phyloP scores from a whole-genome alignment of 2,329 filamentous ascomycete genomes.

The Metarhizium humberi region DNA sequence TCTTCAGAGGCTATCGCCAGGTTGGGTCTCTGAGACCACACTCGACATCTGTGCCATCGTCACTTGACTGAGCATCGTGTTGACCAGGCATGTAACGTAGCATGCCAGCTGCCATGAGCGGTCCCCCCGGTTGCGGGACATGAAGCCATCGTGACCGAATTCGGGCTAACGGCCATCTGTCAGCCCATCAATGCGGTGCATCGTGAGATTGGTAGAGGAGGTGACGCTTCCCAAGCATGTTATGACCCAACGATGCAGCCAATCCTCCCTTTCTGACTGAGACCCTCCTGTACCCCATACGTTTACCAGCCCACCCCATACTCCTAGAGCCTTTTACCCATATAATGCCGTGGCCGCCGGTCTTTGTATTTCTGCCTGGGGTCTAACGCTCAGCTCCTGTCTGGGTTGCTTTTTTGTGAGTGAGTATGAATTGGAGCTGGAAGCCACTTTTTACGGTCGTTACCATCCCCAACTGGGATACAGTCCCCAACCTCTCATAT shows the following conservation, averaged over 20 bases:
- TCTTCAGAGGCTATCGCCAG: background rate
- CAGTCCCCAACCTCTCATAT: conserved; percentile 7
- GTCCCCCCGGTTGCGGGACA: conserved; percentile 2
- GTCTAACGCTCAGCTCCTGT: background rate
- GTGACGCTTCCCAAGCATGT: conserved; percentile 7
- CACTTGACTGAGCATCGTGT: conserved; percentile 6
- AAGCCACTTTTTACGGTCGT: background rate
- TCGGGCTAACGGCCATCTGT: conserved; percentile 4
- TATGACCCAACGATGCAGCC: conserved; percentile 12
- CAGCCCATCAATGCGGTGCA: conserved; percentile 1
- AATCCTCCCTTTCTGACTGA: conserved; percentile 18
- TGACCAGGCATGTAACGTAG: conserved; percentile 8
- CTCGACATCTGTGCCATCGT: conserved; percentile 4
- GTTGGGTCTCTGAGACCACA: conserved; percentile 5
- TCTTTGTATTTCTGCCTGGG: conserved; percentile 6
- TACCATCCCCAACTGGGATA: conserved; percentile 3
- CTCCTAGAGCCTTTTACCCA: conserved; percentile 5
- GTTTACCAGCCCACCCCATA: background rate
- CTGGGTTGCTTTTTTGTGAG: background rate
- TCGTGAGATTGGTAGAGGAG: conserved; percentile 1
- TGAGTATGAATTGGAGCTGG: conserved; percentile 2
- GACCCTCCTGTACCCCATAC: conserved; percentile 10
- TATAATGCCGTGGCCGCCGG: conserved; percentile 12
- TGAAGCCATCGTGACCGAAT: conserved; percentile 13
- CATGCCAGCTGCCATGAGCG: conserved; percentile 8